Conservation (phyloP, 78 protist genomes). For the Tieghemostelium lacteum region DNA sequence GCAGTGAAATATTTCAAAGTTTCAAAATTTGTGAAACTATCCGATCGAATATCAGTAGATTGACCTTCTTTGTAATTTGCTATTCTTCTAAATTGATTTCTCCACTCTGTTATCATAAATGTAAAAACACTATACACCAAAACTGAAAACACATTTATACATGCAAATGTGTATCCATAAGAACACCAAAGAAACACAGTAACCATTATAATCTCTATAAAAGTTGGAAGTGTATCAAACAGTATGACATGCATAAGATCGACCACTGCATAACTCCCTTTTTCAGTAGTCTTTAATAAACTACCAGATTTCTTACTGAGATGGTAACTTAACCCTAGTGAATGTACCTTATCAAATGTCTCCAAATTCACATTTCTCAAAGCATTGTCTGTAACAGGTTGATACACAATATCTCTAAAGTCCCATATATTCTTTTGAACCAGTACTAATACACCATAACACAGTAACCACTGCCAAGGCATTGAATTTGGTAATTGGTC, state of each 20-base stretch:
- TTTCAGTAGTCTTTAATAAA: constrained; percentile 4
- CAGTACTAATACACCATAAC: neutral
- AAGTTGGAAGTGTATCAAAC: constrained; percentile 68
- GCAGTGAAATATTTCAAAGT: constrained; percentile 83
- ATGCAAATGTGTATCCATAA: constrained; percentile 1
- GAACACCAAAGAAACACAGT: constrained; percentile 33
- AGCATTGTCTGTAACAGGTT: constrained; percentile 12
- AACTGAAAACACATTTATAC: constrained; percentile 1
- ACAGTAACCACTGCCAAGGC: neutral
- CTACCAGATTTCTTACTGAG: constrained; percentile 16
- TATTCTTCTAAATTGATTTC: constrained; percentile 78
- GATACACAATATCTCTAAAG: neutral
- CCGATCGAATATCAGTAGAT: constrained; percentile 7
- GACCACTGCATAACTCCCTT: constrained; percentile 4
- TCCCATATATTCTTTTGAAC: constrained; percentile 29
- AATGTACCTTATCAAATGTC: constrained; percentile 25
- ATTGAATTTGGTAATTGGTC: constrained; percentile 1
- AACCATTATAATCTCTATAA: constrained; percentile 31
- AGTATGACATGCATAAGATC: neutral
- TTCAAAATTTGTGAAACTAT: constrained; percentile 58
- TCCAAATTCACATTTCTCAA: neutral
- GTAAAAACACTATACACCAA: constrained; percentile 43
- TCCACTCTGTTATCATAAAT: constrained; percentile 80
- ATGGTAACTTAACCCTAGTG: constrained; percentile 2
- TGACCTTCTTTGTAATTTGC: constrained; percentile 69